Base-by-base conservation (phyloP, 768 basidiomycete genomes). In the Xerocomus brunneocitrinus region DNA sequence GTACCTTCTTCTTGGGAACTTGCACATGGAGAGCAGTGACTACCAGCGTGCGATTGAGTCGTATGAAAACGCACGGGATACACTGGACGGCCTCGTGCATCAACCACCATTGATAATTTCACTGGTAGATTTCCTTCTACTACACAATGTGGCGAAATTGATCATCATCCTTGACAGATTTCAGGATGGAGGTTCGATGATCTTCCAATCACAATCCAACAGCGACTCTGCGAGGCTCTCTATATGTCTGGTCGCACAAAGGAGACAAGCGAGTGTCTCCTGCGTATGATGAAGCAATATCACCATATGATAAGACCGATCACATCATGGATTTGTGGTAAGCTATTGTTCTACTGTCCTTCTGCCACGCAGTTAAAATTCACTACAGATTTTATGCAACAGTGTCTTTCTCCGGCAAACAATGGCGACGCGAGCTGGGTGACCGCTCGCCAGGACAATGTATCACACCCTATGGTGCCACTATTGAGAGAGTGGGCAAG, bases 171-270 rank as follows among this genome's bases (percentile, higher is more conserved):
- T 13, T n/a, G 5, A 25, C 28, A 58, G 58, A 53, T 58, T 47
- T 47, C 16, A 1, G 58, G 58, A 1, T 56, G 55, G 58, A 32
- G 36, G 3, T 58, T 56, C 28, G 45, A 58, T 7, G 7, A 28
- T 39, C 24, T 56, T 4, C 10, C 4, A 0, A 10, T 35, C 32
- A 9, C 5, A 8, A 40, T 55, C 27, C 45, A 28, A 34, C 45
- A 43, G 9, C 31, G 22, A 1, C 36, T 50, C 28, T 54, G 56
- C n/a, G 56, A 58, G 14, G 53, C 50, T 19, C 22, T 53, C 3
- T 13, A 16, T 36, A 5, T 44, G 1, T 28, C 25, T 0, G 24
- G 50, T 22, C 50, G 39, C 16, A 41, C 13, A 5, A 25, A 42
- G 28, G 47, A 58, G 6, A 56, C 50, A 4, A 14, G 39, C 8